Evolutionary conservation across 2,329 filamentous ascomycete species (phyloP), one percentile per base, ranked within the genome.

Genomic region (Colletotrichum spinosum): DNA sequence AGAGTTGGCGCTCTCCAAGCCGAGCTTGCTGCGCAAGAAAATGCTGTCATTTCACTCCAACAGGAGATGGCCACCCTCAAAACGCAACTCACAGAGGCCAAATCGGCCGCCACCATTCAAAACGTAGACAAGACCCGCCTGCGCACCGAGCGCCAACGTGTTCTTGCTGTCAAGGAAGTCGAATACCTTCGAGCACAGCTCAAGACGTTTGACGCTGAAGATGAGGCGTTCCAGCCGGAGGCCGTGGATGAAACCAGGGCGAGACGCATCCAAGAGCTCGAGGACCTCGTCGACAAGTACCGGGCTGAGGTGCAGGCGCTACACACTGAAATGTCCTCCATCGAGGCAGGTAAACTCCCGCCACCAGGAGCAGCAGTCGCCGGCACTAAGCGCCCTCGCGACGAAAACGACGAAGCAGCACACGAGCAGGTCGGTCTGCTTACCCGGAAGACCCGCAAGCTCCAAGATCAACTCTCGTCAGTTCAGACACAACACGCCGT

Each of bases 111-210:
- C 35, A 66, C 58, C 7, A 81, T 76, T 4, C 79, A 82, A 6
- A 84, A 80, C 17, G 81, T 83, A 13, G 91, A 93, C 72, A 91
- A 94, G 78, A 85, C 87, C 1, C 90, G 89, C 48, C 81, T 91
- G 57, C 88, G 96, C 38, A 81, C 97, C 0, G 95, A 99, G 72
- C 86, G 96, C 64, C 95, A 98, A 75, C 92, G 93, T 63, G 88
- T 86, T 1, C 85, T 99, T 8, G 93, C 94, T 0, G 85, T 93
- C 33, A 97, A 97, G 74, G 97, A 99, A 75, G 93, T 96, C 0
- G 94, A 97, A 70, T 97, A 97, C 75, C 85, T 99, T 7, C 92
- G 96, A 25, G 95, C 93, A 0, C 96, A 99, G 77, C 85, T 98
- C 59, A 94, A 94, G 78, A 91, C 92, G 0, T 91, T 97, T 66